Percentiles rank a stretch among this genome's conserved stretches.
Evolutionary conservation across 805 yeast species (phyloP).

Genomic region (Candida dajiaensis): DNA sequence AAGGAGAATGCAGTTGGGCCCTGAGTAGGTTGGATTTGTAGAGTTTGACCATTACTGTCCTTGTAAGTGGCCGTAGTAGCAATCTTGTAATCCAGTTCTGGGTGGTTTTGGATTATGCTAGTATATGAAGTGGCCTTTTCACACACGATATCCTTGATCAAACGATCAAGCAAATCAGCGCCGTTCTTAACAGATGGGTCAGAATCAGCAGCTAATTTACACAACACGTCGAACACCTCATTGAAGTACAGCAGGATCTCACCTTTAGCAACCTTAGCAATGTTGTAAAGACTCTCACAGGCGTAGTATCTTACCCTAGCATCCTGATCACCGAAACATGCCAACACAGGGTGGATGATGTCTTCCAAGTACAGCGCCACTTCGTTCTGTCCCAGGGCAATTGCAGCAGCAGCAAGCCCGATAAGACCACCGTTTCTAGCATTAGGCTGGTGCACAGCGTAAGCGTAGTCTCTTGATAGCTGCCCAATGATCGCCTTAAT

Average conservation of each 20-base stretch:
- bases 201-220: slow-evolving; percentile 83
- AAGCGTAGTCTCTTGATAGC: slow-evolving; percentile 68
- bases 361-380: slow-evolving; percentile 79
- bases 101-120: slow-evolving; percentile 55
- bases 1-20: slow-evolving; percentile 72
- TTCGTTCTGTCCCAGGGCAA: slow-evolving; percentile 81
- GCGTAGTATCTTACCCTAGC: slow-evolving; percentile 97
- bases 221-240: slow-evolving; percentile 89
- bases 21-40: slow-evolving; percentile 56
- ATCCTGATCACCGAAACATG: slow-evolving; percentile 95
- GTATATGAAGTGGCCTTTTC: slow-evolving; percentile 90
- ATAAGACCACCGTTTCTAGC: slow-evolving; percentile 94
- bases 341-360: slow-evolving; percentile 87
- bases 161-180: slow-evolving; percentile 84
- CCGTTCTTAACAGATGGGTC: slow-evolving; percentile 92
- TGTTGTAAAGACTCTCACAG: slow-evolving; percentile 91
- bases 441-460: slow-evolving; percentile 78
- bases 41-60: slow-evolving; percentile 51
- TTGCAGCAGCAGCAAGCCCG: slow-evolving; percentile 92
- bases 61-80: slow-evolving; percentile 38
- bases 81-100: slow-evolving; percentile 31
- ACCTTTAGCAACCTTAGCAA: slow-evolving; percentile 94
- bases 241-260: slow-evolving; percentile 88
- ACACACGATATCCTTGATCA: slow-evolving; percentile 90
- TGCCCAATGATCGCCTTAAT: slow-evolving; percentile 64